These are phyloP conservation scores for Phytophthora multivora DNA, from an alignment of 352 stramenopile species.

Conservation along the genomic window DNA sequence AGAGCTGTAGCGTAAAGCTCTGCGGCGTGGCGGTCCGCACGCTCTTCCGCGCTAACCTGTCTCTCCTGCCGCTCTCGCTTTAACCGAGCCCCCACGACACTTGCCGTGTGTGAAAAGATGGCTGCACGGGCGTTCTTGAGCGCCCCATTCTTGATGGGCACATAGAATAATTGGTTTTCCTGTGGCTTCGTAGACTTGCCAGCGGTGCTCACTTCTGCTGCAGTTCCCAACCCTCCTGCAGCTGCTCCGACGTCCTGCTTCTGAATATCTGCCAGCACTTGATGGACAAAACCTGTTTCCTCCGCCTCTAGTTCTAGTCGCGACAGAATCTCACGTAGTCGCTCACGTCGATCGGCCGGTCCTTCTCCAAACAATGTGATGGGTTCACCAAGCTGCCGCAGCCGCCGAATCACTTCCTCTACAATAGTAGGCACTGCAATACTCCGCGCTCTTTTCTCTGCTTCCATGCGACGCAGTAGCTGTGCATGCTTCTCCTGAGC, in stretches of 20 bases:
- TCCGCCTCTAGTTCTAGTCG: constrained; percentile 75
- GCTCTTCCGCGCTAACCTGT: constrained; percentile 36
- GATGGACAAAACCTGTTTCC: constrained; percentile 63
- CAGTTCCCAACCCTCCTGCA: constrained; percentile 3
- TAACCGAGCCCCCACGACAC: constrained; percentile 59
- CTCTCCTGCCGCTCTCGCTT: constrained; percentile 58
- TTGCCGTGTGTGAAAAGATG: constrained; percentile 85
- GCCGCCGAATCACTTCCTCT: constrained; percentile 88
- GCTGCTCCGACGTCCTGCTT: constrained; percentile 31
- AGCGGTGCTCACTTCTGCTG: constrained; percentile 3
- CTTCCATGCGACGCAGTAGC: constrained; percentile 88
- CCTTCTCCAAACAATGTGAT: constrained; percentile 97
- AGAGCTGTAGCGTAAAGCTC: constrained; percentile 78
- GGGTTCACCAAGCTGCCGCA: constrained; percentile 92
- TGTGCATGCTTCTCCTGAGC: constrained; percentile 91
- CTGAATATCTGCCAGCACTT: constrained; percentile 61
- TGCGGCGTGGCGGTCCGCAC: constrained; percentile 66
- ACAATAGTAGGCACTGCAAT: constrained; percentile 94
- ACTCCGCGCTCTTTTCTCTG: constrained; percentile 88
- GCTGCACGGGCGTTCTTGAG: constrained; percentile 84
- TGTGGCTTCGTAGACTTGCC: constrained; percentile 29
- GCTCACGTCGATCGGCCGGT: constrained; percentile 93
- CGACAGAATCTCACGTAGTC: constrained; percentile 91
- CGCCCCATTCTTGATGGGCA: constrained; percentile 70
- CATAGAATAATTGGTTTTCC: constrained; percentile 86